Evolutionary conservation across 305 asterid genomes (phyloP), one percentile per base, ranked within the genome.

Genomic region (Solanum hybrid): DNA sequence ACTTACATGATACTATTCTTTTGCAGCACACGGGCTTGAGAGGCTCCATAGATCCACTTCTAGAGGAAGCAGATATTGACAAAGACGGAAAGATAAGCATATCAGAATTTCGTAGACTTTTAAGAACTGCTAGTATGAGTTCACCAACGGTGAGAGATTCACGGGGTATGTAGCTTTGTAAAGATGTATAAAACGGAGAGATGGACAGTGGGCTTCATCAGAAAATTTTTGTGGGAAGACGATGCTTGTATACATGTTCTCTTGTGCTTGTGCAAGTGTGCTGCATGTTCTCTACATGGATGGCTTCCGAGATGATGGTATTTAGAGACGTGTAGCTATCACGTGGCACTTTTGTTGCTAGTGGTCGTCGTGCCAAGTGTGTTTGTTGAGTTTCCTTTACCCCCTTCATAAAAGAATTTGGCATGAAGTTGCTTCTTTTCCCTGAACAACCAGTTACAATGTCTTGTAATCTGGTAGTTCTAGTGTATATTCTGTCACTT

Each of bases 41-140:
- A 93, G 96, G 96, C 28, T 96, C 98, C 4, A 91, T 95, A 79
- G 96, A 95, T 75, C 98, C 98, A 10, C 95, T 96, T 61, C 93
- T 96, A 8, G 97, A 96, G 90, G 98, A 96, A 92, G 98, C 98
- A 29, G 98, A 96, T 90, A 92, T 96, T 8, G 98, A 96, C 94
- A 96, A 95, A 92, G 98, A 96, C 12, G 98, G 98, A 89, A 92
- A 88, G 92, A 96, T 96, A 90, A 96, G 98, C 94, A 87, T 96
- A 88, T 91, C 97, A 11, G 98, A 96, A 87, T 96, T 96, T 93
- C 96, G 98, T 13, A 91, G 96, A 88, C 98, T 96, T 84, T 89
- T 96, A 90, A 94, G 98, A 93, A 96, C 98, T 20, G 98, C 98
- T n/a, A 96, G 98, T 89, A 89, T 96, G 93, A 91, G 95, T 87